phyloP scores from a whole-genome alignment of 306 rosid genomes.

The Alnus rubra region DNA sequence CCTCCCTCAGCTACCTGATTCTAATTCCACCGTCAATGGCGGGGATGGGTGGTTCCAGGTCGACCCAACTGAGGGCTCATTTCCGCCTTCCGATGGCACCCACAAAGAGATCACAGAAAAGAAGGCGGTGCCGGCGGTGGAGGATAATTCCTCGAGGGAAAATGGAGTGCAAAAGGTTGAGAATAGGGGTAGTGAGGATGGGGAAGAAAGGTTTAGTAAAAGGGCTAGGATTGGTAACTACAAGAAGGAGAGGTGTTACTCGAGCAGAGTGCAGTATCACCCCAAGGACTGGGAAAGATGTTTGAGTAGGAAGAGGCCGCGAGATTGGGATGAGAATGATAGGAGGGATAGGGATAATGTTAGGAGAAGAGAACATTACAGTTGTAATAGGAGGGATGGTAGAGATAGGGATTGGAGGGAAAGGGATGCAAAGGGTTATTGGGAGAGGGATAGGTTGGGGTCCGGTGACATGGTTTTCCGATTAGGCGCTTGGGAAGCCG shows the following conservation, averaged over 20 bases:
- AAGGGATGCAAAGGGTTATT: conserved; percentile 73
- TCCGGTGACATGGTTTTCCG: conserved; percentile 71
- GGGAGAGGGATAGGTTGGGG: conserved; percentile 90
- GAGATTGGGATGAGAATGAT: conserved; percentile 74
- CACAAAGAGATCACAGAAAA: conserved; percentile 20
- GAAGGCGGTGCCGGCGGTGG: conserved; percentile 21
- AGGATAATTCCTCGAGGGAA: conserved; percentile 20
- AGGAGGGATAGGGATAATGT: conserved; percentile 56
- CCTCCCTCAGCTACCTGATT: conserved; percentile 37
- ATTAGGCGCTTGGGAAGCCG: conserved; percentile 68
- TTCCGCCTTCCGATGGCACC: conserved; percentile 18
- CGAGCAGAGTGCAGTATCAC: conserved; percentile 44
- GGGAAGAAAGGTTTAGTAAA: conserved; percentile 59
- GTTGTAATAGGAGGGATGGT: conserved; percentile 58
- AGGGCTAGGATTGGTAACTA: conserved; percentile 49
- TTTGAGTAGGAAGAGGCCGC: conserved; percentile 58
- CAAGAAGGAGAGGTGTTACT: conserved; percentile 50
- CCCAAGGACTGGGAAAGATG: conserved; percentile 50
- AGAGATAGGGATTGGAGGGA: conserved; percentile 71
- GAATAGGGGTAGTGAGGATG: conserved; percentile 35
- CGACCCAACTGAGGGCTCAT: conserved; percentile 25
- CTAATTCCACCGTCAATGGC: conserved; percentile 7
- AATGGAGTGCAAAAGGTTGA: conserved; percentile 35
- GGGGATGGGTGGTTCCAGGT: conserved; percentile 28
- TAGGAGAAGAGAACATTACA: conserved; percentile 61